Evolutionary conservation across 2,329 filamentous ascomycete species (phyloP).

Genomic region (Proliferodiscus dingleyae): DNA sequence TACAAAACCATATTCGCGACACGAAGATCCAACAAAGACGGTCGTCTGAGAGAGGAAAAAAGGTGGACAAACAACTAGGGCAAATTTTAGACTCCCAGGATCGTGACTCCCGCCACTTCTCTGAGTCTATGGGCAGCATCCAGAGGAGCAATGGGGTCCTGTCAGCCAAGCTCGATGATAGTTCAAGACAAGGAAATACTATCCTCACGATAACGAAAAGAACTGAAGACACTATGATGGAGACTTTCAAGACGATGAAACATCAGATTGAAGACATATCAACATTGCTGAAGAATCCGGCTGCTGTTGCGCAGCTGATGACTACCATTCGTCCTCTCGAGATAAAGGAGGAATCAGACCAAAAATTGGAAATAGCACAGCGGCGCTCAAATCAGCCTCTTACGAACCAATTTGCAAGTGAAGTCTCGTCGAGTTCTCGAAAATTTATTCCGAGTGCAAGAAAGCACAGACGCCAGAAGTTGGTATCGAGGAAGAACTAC

Average conservation of each 20-base stretch:
- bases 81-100: neutral
- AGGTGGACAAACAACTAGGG: neutral
- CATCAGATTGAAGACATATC: neutral
- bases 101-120: neutral
- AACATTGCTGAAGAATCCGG: neutral
- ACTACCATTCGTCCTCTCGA: neutral
- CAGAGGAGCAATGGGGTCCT: neutral
- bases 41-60: neutral
- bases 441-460: neutral
- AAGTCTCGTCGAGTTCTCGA: neutral
- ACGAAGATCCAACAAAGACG: neutral
- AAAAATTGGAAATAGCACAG: neutral
- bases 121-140: neutral
- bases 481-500: neutral
- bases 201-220: neutral
- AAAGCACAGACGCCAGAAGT: neutral
- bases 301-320: neutral
- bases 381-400: neutral
- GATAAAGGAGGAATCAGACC: neutral
- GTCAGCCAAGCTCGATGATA: neutral
- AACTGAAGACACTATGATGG: neutral
- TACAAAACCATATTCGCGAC: neutral
- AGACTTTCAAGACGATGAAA: neutral
- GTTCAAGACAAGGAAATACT: neutral
- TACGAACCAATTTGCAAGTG: neutral